Base-by-base conservation (phyloP, 129 eudicot genomes). In the Flaveria sonorensis region DNA sequence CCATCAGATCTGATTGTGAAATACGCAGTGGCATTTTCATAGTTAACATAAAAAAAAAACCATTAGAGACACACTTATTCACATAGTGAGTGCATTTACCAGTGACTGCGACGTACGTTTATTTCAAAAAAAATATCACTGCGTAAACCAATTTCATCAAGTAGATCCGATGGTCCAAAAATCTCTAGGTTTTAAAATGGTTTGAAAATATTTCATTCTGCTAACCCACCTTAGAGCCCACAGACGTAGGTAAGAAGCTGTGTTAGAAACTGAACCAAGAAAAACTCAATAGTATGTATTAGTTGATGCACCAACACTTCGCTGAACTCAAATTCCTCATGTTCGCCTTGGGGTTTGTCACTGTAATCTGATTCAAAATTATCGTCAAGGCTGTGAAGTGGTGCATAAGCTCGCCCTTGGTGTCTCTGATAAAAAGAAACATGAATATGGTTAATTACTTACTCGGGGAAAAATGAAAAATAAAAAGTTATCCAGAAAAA, bases 161-260 rank as follows among this genome's bases (percentile, higher is more conserved):
- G 62, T 24, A 55, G 1, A 55, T 55, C 28, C 0, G 62, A 55
- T 24, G 26, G 23, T 10, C 28, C 20, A 55, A 19, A 55, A 36
- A 0, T 36, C 7, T 36, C 40, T 36, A 4, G 40, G 8, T 36
- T 32, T 36, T 36, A 4, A 36, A 53, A 55, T 18, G 61, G 4
- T 55, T 55, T 45, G 0, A 5, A 24, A 69, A 24, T 26, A 11
- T 19, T 24, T 14, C 21, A 6, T 51, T 53, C 9, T 39, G 26
- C 7, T 1, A 47, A 61, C 43, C 21, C 28, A 86, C 97, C 97
- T 92, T 78, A 92, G 83, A 47, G 96, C 97, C 97, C 97, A 92
- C 57, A 92, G 69, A 50, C 97, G 92, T 55, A 92, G 89, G 77
- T 92, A 92, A n/a, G 97, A 92, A 70, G 97, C 97, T 2, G 97